A percentile compares a stretch with the other conserved stretches of the same genome.
phyloP scores from a whole-genome alignment of 306 rosid species.

The Vigna mungo region DNA sequence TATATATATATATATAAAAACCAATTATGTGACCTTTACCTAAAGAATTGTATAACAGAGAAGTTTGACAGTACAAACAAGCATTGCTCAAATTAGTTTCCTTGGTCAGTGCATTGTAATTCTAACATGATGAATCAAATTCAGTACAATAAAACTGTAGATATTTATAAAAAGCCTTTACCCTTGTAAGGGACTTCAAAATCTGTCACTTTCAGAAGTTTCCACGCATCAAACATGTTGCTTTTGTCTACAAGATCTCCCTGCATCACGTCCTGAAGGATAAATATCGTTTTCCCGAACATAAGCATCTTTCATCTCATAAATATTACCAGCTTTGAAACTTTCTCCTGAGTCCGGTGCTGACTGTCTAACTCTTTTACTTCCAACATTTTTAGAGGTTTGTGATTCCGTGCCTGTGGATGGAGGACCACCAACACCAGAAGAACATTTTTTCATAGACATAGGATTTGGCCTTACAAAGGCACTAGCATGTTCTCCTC shows the following conservation, averaged over 20 bases:
- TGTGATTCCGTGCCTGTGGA: slow-evolving; percentile 46
- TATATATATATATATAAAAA: no score
- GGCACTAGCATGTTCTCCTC: slow-evolving; percentile 3
- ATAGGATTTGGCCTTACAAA: slow-evolving; percentile 13
- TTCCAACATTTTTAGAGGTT: slow-evolving; percentile 51
- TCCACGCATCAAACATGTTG: slow-evolving; percentile 52
- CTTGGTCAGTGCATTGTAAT: no score
- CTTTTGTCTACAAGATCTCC: slow-evolving; percentile 71
- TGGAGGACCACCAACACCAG: slow-evolving; percentile 48
- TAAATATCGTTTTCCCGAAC: slow-evolving; percentile 41
- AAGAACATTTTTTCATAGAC: slow-evolving; percentile 44
- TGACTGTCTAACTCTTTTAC: slow-evolving; percentile 61
- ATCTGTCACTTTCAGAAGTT: slow-evolving; percentile 43
- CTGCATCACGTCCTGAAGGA: slow-evolving; percentile 47
- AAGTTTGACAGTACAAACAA: no score
- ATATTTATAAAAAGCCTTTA: no score
- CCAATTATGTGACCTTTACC: no score
- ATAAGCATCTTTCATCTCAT: slow-evolving; percentile 38
- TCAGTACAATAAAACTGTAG: no score
- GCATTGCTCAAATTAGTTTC: no score
- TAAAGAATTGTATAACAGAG: no score
- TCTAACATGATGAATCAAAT: no score
- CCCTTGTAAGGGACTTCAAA: neutral
- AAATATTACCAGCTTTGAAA: slow-evolving; percentile 36
- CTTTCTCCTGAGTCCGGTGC: slow-evolving; percentile 48